A percentile compares a stretch with the other conserved stretches of the same genome.
Evolutionary conservation across 75 land plant species (phyloP).

Genomic region (Cunninghamia lanceolata): DNA sequence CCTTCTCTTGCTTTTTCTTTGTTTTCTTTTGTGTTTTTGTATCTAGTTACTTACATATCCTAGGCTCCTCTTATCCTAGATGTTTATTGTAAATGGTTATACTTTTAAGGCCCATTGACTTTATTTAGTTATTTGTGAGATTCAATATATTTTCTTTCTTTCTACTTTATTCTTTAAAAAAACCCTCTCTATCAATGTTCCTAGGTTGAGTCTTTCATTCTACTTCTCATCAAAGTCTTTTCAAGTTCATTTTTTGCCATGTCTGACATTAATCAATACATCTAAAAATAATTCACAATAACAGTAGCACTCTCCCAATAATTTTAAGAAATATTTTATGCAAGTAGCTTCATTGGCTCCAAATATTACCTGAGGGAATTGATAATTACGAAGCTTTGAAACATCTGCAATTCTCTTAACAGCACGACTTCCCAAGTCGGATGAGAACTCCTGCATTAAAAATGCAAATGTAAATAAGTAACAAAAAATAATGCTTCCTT

Average conservation of each 20-base stretch:
- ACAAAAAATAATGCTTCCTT: neutral
- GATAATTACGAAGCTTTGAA: constrained; percentile 69
- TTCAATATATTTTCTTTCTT: neutral
- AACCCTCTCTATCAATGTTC: no score
- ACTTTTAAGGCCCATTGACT: no score
- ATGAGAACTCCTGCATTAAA: constrained; percentile 85
- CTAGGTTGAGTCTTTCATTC: no score
- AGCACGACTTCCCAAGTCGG: constrained; percentile 97
- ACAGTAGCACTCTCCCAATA: neutral
- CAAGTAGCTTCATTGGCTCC: neutral
- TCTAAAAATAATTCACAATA: neutral
- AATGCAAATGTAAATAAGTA: neutral
- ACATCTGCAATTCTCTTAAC: constrained; percentile 98
- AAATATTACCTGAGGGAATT: constrained; percentile 79
- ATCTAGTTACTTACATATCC: no score
- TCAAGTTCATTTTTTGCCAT: neutral
- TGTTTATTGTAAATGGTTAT: no score
- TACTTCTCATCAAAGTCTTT: no score
- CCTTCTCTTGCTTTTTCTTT: no score
- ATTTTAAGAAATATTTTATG: neutral
- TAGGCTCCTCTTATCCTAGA: no score
- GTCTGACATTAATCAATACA: neutral
- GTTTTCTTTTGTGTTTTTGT: no score
- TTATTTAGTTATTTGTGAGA: no score
- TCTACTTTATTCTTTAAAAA: neutral